A percentile compares a stretch with the other conserved stretches of the same genome.
Conservation (phyloP, 345 rosid genomes). For the Bruguiera gymnorhiza region DNA sequence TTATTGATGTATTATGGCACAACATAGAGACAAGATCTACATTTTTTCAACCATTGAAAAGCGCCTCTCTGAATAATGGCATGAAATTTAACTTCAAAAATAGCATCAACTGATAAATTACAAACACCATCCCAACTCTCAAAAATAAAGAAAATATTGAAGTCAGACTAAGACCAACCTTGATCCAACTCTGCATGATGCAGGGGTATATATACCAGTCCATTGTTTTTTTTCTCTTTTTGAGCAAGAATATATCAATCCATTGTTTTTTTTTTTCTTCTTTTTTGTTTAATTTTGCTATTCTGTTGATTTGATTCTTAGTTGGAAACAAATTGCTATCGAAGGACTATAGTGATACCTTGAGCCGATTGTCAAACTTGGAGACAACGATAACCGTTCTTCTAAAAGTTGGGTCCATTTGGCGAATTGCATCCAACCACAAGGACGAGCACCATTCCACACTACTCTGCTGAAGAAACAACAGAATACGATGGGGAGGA, state of each 20-base stretch:
- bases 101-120: background rate
- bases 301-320: too few relatives aligned
- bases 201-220: too few relatives aligned
- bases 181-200: too few relatives aligned
- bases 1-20: background rate
- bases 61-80: background rate
- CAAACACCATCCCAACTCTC: background rate
- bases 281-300: too few relatives aligned
- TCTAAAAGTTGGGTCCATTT: slow-evolving; percentile 81
- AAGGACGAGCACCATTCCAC: slow-evolving; percentile 98
- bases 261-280: too few relatives aligned
- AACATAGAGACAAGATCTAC: too few relatives aligned
- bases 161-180: background rate
- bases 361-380: slow-evolving; percentile 93
- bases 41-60: background rate
- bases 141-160: background rate
- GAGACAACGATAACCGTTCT: slow-evolving; percentile 90
- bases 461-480: slow-evolving; percentile 96
- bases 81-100: background rate
- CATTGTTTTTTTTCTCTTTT: too few relatives aligned
- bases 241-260: too few relatives aligned
- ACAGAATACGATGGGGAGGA: slow-evolving; percentile 89
- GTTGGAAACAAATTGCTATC: too few relatives aligned
- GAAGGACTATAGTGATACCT: slow-evolving; percentile 39
- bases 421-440: slow-evolving; percentile 90